Evolutionary conservation across 352 stramenopile species (phyloP), one percentile per base, ranked within the genome.

Genomic region (Phytophthora multivora): DNA sequence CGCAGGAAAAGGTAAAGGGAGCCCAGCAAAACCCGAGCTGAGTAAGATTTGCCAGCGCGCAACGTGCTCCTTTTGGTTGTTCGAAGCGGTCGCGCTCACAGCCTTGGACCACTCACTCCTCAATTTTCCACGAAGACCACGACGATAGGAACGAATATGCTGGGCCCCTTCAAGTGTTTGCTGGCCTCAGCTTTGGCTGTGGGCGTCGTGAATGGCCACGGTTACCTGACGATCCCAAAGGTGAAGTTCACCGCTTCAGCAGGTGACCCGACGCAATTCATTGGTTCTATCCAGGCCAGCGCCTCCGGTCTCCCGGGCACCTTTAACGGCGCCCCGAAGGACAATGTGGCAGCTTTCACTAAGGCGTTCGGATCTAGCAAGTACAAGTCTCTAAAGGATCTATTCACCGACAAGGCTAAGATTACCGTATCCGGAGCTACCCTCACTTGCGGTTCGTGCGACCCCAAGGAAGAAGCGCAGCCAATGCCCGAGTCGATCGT

Each of bases 311-410:
- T 71, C 9, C 47, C 15, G 12, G 63, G 63, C 25, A 63, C 56
- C 2, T 71, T 71, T 25, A 66, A 60, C 35, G 47, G 41, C 5
- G 43, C 57, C 5, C 62, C 62, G 5, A 33, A 48, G 13, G 52
- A 64, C 55, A 71, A 71, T 21, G 59, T 62, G 13, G 62, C 62
- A 8, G 40, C 50, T 15, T 71, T 60, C 40, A 71, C 62, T 1
- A 71, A 63, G 12, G 56, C 50, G 8, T 63, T 66, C 23, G 39
- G 33, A 19, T 50, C 63, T 2, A 71, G 63, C 18, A 62, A 51
- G 25, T 71, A 71, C 42, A 50, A 45, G 3, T 71, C 62, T 38
- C 45, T 71, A 5, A 71, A 66, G 30, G 62, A 58, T 3, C 30
- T 70, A 6, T 42, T 74, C 33, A 53, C 38, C n/a, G 53, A 49